Base-by-base conservation (phyloP, 768 basidiomycete species). In the Fomitopsis serialis region DNA sequence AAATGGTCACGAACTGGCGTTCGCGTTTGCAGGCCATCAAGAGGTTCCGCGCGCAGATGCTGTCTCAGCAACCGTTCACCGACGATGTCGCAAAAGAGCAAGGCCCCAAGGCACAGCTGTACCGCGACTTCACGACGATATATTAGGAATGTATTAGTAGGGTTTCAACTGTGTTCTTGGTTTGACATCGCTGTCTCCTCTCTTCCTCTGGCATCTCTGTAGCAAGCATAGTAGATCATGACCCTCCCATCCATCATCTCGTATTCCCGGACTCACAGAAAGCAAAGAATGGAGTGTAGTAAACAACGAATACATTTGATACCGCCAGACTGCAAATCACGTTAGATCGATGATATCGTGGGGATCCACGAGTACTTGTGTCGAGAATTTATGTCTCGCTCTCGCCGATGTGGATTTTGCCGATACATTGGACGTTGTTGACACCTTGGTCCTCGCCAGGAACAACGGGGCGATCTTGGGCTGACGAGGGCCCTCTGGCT, bases 1-100 rank as follows among this genome's bases (percentile, higher is more conserved):
- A 96, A 62, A 82, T 91, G 61, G 85, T 83, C 66, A 94, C 92
- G 2, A 94, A 93, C 62, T 98, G 94, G 94, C 79, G 89, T 58
- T 74, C 78, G 45, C 81, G 94, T 47, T 66, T 95, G 58, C 82
- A 89, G 61, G 77, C 85, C 1, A 92, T 98, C 62, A 81, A 85
- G 55, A 79, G 87, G 48, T 88, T 92, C 68, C 63, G 65, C 2
- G 56, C 60, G 6, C 63, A 67, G 56, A 36, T 67, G 45, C 60
- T 10, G 34, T 54, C 58, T 11, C 48, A 61, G 15, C 57, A 53
- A 27, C 54, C 63, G 29, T 11, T 11, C 29, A 32, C 29, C 29
- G 29, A 32, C 11, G 11, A 32, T 8, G 63, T 63, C 27, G 37
- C 59, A 9, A 54, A 45, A 34, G 63, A 61, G 19, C 63, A 64